These are phyloP conservation scores for Acacia melanoxylon DNA, from an alignment of 306 rosid species.

Conservation along the genomic window DNA sequence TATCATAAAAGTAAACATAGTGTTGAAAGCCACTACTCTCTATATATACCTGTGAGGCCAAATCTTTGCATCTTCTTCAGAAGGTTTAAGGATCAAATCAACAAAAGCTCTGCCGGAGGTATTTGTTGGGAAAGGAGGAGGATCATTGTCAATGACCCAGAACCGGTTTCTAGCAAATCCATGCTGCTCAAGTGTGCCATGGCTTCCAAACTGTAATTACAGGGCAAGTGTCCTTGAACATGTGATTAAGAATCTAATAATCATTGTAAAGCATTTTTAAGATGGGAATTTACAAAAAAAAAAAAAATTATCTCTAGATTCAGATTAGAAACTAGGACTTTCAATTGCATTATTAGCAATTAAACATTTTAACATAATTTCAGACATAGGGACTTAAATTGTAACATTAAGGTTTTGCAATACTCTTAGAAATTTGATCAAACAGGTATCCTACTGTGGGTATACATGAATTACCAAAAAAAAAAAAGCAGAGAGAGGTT, in stretches of 20 bases:
- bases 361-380: conserved; percentile 3
- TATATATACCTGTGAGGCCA: conserved; percentile 80
- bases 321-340: conserved; percentile 21
- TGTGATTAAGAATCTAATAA: neutral
- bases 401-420: neutral
- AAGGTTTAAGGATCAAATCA: conserved; percentile 69
- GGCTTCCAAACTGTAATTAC: conserved; percentile 56
- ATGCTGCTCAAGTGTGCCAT: conserved; percentile 67
- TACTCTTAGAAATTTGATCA: neutral
- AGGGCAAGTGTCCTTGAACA: conserved; percentile 31
- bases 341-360: neutral
- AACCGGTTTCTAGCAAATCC: conserved; percentile 74
- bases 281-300: neutral
- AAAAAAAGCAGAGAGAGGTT: neutral
- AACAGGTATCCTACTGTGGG: neutral
- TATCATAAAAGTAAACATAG: neutral
- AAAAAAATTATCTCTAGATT: neutral
- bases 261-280: neutral
- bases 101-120: conserved; percentile 49
- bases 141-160: conserved; percentile 56
- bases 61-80: conserved; percentile 75
- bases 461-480: neutral
- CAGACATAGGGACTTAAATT: neutral
- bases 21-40: neutral
- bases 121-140: conserved; percentile 61